These are phyloP conservation scores for Fraxinus baroniana DNA, from an alignment of 305 asterid genomes.

Conservation along the genomic window DNA sequence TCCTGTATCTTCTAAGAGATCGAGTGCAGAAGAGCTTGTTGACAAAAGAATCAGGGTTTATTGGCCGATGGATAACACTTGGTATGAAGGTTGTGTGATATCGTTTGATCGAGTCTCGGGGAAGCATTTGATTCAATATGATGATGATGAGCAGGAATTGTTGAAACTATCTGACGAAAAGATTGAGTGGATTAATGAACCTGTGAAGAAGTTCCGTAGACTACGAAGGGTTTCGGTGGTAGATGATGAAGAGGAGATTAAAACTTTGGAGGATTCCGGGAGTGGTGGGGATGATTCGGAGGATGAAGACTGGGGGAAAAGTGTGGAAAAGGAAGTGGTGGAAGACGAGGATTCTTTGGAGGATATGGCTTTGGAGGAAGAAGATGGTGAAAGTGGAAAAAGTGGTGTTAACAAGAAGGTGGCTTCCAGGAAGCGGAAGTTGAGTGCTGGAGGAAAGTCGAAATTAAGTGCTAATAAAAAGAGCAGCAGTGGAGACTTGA, in stretches of 20 bases:
- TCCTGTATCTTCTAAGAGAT: conserved; percentile 28
- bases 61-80: conserved; percentile 86
- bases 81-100: conserved; percentile 82
- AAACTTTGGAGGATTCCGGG: conserved; percentile 16
- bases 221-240: conserved; percentile 45
- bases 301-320: conserved; percentile 71
- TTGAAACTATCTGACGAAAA: conserved; percentile 55
- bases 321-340: conserved; percentile 36
- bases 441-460: conserved; percentile 30
- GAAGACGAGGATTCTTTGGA: conserved; percentile 54
- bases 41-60: conserved; percentile 63
- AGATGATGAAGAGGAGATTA: conserved; percentile 47
- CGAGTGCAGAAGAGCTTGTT: conserved; percentile 58
- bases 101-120: conserved; percentile 63
- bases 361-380: conserved; percentile 59
- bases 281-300: conserved; percentile 46
- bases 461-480: conserved; percentile 43
- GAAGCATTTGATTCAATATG: conserved; percentile 81
- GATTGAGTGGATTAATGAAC: conserved; percentile 66
- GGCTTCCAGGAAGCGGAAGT: conserved; percentile 51
- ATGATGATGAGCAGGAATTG: conserved; percentile 81
- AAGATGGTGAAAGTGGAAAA: conserved; percentile 35
- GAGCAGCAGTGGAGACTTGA: conserved; percentile 39
- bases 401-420: conserved; percentile 25
- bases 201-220: conserved; percentile 58